Evolutionary conservation across 2,329 filamentous ascomycete species (phyloP).

Genomic region (Fonsecaea multimorphosa): DNA sequence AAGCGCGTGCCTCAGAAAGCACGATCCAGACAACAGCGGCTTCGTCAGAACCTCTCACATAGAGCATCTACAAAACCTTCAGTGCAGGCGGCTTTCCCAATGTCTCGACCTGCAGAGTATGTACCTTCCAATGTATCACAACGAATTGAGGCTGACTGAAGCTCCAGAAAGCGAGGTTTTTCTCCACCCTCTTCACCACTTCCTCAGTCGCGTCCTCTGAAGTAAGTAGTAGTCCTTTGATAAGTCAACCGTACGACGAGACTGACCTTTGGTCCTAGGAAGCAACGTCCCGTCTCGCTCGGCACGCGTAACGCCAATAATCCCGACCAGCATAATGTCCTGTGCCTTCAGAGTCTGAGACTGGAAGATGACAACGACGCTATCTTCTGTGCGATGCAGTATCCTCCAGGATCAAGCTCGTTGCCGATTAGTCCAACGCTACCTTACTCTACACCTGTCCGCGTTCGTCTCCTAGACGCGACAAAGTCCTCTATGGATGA

Average conservation of each 20-base stretch:
- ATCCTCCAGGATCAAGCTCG: constrained; percentile 11
- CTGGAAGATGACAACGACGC: constrained; percentile 11
- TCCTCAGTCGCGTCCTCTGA: constrained; percentile 13
- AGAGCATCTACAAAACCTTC: neutral
- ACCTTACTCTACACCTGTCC: neutral
- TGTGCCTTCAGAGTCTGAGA: neutral
- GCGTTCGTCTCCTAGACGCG: constrained; percentile 5
- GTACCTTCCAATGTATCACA: neutral
- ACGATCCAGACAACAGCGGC: neutral
- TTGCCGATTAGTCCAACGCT: neutral
- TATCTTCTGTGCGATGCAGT: constrained; percentile 1
- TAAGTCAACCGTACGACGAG: neutral
- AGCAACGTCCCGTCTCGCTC: constrained; percentile 22
- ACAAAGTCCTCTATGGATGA: constrained; percentile 21
- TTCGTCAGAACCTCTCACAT: neutral
- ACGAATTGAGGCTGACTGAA: neutral
- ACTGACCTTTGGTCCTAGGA: constrained; percentile 18
- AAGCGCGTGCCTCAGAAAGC: constrained; percentile 18
- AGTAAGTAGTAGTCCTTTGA: constrained; percentile 16
- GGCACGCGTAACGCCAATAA: neutral
- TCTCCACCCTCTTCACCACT: neutral
- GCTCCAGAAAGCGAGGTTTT: neutral
- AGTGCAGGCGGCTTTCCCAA: neutral
- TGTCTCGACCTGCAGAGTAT: neutral
- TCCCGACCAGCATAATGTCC: constrained; percentile 1